Evolutionary conservation across 306 rosid species (phyloP), one percentile per base, ranked within the genome.

Genomic region (Acacia melanoxylon): DNA sequence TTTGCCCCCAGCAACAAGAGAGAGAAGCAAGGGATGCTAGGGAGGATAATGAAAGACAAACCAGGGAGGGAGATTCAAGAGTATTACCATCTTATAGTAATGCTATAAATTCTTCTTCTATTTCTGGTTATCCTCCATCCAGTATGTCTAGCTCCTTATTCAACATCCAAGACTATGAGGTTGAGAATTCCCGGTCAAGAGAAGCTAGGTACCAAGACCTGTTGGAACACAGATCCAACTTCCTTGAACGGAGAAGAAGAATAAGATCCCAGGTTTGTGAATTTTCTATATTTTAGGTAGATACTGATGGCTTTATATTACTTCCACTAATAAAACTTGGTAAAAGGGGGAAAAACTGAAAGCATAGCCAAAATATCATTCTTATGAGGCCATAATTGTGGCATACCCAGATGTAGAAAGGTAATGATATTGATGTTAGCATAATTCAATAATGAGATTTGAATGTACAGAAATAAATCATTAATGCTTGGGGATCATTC

Each of bases 181-280:
- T 85, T 78, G 98, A 92, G 81, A 83, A 95, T 78, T 86, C 91
- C 20, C 86, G 81, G 14, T 80, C 98, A 20, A 85, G 97, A 87
- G 98, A 93, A 86, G 85, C 96, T 80, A 88, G 94, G 83, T 95
- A 95, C 88, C 94, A 89, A 33, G 98, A 95, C 86, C 91, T 93
- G 35, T 88, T 91, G 46, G 99, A 93, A 82, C 93, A 95, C 70
- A 89, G 99, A 54, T 92, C 98, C 62, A 95, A 92, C 90, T 95
- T 95, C 86, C 92, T 95, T 3, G 99, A 95, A 85, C 87, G 99
- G 84, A 88, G 99, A 86, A 92, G 98, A 86, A 88, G 99, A 81
- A 93, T 93, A 76, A 90, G 99, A 70, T 92, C 99, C 61, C 99
- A 93, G 99, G 99, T 93, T 84, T 87, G 97, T 87, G 69, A 49